Base-by-base conservation (phyloP, 345 rosid genomes). In the Diplotaxis tenuifolia region DNA sequence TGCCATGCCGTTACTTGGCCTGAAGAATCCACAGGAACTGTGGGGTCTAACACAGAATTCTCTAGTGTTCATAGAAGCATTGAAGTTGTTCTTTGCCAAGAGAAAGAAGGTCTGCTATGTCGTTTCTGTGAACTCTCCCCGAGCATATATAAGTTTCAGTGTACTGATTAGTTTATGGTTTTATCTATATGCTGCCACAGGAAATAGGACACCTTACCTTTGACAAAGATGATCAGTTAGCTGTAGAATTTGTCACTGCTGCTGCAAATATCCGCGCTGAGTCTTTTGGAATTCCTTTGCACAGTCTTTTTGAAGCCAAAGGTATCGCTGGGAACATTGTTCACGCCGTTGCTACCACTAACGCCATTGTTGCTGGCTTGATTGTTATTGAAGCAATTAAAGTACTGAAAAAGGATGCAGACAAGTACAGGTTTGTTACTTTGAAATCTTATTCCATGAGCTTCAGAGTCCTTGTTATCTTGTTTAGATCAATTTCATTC, bases 321-420 rank as follows among this genome's bases (percentile, higher is more conserved):
- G 99, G 99, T 63, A 92, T 96, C 58, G 99, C 99, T 40, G 99
- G 99, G 47, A 96, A 92, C 74, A 96, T 92, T 71, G 98, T 96
- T 47, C 99, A 96, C 78, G 99, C 98, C 14, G 91, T 96, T 73
- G 99, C 99, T 57, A 96, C 99, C 12, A 96, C 99, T 67, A 96
- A 96, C 79, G 99, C 99, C 70, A 62, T 89, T 71, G 55, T 96
- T 59, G 97, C 99, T 71, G 99, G 99, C 60, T 75, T 96, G 79
- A 92, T 96, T 64, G 99, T 96, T 62, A 90, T 96, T 66, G 99
- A 96, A 86, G 90, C 99, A 15, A 92, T 92, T 71, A 96, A 92
- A 86, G 98, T 96, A 82, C 82, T 96, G 80, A 82, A 79, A 72
- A 87, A 85, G 81, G 89, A 89, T 78, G 60, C 72, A 19, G 69